Evolutionary conservation across 257 asterid species (phyloP), one percentile per base, ranked within the genome.

Genomic region (Solanum habrochaites): DNA sequence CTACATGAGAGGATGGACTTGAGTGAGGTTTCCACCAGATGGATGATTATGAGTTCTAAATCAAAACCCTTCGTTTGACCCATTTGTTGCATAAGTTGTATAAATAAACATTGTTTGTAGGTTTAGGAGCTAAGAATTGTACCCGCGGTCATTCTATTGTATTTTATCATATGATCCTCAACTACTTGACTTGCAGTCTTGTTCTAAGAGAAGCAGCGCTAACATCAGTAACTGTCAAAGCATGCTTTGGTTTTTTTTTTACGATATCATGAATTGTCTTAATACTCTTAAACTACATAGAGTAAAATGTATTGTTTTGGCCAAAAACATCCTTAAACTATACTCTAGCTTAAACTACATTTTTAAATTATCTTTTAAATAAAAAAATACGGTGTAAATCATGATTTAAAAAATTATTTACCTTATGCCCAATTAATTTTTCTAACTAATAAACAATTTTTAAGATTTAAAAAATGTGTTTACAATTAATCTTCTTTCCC

Each of bases 1-100:
- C 92, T 97, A 85, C 99, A 98, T 3, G 90, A 89, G 10, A 98
- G 99, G 98, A 75, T 95, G 88, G 98, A 96, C 85, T 91, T 96
- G 87, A 94, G 97, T 85, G 98, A 95, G 78, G 87, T 92, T 92
- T 7, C 97, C 98, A 6, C 93, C 91, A 2, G 98, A 95, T 18
- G 95, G 95, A 92, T 85, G 98, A 93, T 52, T 92, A 90, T 84
- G 85, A 80, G 29, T 80, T 80, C 85, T 47, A 29, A 80, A 80
- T 80, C 29, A 47, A 47, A 21, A 8, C 43, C 66, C 42, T 47
- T 80, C 85, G 18, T 47, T 47, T 47, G 43, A 80, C 67, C 85
- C 66, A 25, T 47, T 80, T 80, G 85, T 47, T 47, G 66, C 84
- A 27, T 40, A 27, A 47, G 60, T 47, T 80, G 67, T 80, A 47